Conservation (phyloP, 805 yeast genomes). For the Vanderwaltozyma tropicalis region DNA sequence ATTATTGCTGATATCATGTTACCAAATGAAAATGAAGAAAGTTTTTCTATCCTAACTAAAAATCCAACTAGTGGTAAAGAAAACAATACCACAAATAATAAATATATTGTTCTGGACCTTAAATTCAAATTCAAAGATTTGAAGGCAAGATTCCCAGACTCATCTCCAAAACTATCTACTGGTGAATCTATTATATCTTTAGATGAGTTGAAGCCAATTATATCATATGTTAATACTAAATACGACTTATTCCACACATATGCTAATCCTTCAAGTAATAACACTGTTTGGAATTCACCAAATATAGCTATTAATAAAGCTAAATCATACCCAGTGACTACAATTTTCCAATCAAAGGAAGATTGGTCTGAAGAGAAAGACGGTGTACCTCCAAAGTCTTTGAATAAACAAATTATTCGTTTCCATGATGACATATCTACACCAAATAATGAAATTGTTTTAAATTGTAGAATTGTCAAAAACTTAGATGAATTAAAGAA, state of each 20-base stretch:
- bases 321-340: constrained; percentile 22
- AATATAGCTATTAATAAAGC: constrained; percentile 22
- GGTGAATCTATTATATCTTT: constrained; percentile 47
- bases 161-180: constrained; percentile 42
- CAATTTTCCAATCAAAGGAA: constrained; percentile 14
- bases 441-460: constrained; percentile 17
- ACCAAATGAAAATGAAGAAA: constrained; percentile 30
- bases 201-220: constrained; percentile 50
- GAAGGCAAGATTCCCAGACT: constrained; percentile 42
- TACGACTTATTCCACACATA: constrained; percentile 6
- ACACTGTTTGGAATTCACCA: constrained; percentile 18
- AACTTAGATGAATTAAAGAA: constrained; percentile 36
- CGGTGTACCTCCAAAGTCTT: constrained; percentile 6
- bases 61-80: constrained; percentile 1
- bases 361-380: constrained; percentile 9
- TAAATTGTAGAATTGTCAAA: constrained; percentile 37
- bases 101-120: constrained; percentile 58
- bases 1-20: constrained; percentile 62
- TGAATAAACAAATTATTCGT: constrained; percentile 24
- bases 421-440: constrained; percentile 24
- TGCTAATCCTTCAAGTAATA: constrained; percentile 3
- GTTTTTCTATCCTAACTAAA: constrained; percentile 7
- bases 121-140: constrained; percentile 55
- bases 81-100: constrained; percentile 10
- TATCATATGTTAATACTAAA: constrained; percentile 32